Conservation (phyloP, 495 filamentous ascomycete species). For the Podospora comata region DNA sequence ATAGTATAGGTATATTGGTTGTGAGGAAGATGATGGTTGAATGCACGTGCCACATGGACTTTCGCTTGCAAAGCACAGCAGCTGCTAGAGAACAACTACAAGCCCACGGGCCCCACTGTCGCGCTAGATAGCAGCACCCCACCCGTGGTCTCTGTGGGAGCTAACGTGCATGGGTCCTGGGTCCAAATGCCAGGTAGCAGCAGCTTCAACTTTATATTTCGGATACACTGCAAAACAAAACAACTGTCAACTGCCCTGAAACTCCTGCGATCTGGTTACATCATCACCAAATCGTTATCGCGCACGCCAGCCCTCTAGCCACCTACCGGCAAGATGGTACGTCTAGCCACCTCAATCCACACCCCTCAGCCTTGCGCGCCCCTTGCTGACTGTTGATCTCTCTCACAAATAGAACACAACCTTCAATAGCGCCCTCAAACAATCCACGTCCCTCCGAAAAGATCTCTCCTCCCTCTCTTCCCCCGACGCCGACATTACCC, state of each 20-base stretch:
- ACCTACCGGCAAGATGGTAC: not conserved
- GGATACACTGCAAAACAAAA: not conserved
- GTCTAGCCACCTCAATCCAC: not conserved
- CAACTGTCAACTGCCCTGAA: too few relatives aligned
- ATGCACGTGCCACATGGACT: too few relatives aligned
- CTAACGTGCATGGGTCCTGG: not conserved
- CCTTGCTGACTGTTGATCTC: not conserved
- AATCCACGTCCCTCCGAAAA: constrained; percentile 79
- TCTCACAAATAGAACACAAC: constrained; percentile 63
- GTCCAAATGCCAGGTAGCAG: constrained; percentile 20
- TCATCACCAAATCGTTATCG: not conserved
- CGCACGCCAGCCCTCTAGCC: not conserved
- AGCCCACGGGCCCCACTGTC: too few relatives aligned
- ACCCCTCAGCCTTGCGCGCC: not conserved
- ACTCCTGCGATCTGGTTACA: too few relatives aligned
- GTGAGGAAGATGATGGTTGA: too few relatives aligned
- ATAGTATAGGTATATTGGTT: too few relatives aligned
- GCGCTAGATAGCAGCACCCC: not conserved
- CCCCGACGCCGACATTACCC: constrained; percentile 47
- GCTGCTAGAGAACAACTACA: too few relatives aligned
- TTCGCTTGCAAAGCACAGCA: too few relatives aligned
- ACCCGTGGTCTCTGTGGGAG: not conserved
- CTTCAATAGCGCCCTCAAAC: constrained; percentile 94
- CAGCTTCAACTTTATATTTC: not conserved
- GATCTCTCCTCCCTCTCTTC: constrained; percentile 74